Conservation (phyloP, 192 early-diverging fungal species). For the Coemansia sp. region DNA sequence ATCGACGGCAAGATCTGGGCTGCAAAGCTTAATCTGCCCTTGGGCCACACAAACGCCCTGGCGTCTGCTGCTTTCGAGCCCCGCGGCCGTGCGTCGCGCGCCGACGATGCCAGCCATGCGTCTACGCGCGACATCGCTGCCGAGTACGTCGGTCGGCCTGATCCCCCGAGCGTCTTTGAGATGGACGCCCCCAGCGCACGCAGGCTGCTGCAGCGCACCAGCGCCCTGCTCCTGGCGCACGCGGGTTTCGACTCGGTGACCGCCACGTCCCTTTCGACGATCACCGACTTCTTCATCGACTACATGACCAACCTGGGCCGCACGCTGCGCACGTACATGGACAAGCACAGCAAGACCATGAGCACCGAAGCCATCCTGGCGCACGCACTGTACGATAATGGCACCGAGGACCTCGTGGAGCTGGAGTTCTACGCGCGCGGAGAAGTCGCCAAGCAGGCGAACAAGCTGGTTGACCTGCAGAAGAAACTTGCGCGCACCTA, state of each 20-base stretch:
- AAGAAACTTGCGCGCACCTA: constrained; percentile 72
- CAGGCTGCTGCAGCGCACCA: constrained; percentile 59
- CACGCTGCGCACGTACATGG: constrained; percentile 72
- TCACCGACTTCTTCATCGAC: constrained; percentile 78
- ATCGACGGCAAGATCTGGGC: constrained; percentile 62
- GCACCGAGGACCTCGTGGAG: constrained; percentile 61
- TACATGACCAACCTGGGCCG: constrained; percentile 83
- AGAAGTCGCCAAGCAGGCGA: constrained; percentile 72
- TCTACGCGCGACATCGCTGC: constrained; percentile 16
- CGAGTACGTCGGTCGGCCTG: constrained; percentile 28
- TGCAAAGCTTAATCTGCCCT: constrained; percentile 48
- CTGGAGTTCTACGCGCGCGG: constrained; percentile 78
- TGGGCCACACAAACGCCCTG: constrained; percentile 12
- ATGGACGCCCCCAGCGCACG: constrained; percentile 60
- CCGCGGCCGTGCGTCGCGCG: constrained; percentile 6
- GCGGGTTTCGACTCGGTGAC: constrained; percentile 86
- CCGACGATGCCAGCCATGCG: constrained; percentile 5
- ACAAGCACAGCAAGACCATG: constrained; percentile 72
- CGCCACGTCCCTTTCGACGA: constrained; percentile 59
- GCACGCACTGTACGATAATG: constrained; percentile 82
- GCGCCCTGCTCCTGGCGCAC: constrained; percentile 73
- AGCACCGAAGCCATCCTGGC: constrained; percentile 79
- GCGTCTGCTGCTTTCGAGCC: background rate
- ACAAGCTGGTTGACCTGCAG: constrained; percentile 72
- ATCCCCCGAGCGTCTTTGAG: constrained; percentile 49